A percentile compares a stretch with the other conserved stretches of the same genome.
phyloP scores from a whole-genome alignment of 2,329 filamentous ascomycete genomes.

The Sclerotiophoma versabilis region DNA sequence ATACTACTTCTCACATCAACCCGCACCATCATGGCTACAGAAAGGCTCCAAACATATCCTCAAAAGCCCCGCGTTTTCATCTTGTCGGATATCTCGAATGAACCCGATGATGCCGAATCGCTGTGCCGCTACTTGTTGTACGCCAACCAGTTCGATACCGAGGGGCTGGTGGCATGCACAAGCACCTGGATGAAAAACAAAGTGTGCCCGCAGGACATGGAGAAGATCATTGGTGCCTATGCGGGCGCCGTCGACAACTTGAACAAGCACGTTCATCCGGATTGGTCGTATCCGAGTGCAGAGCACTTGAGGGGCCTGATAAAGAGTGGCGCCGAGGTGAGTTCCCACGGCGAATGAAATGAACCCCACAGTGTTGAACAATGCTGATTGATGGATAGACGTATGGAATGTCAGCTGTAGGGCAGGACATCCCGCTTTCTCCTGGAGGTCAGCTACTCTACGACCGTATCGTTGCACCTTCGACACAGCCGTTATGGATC shows the following conservation, averaged over 20 bases:
- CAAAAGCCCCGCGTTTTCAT: conserved; percentile 52
- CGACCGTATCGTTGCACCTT: conserved; percentile 48
- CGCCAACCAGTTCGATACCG: conserved; percentile 49
- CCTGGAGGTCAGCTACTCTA: conserved; percentile 57
- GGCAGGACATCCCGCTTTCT: conserved; percentile 46
- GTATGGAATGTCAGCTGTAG: conserved; percentile 49
- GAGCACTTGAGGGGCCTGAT: conserved; percentile 35
- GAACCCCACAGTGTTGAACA: no score
- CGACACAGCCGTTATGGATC: conserved; percentile 58
- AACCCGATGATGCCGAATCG: conserved; percentile 51
- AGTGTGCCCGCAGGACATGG: conserved; percentile 45
- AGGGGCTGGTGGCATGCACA: conserved; percentile 50
- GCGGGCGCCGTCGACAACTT: conserved; percentile 53
- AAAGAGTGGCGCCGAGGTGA: conserved; percentile 43
- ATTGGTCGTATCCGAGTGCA: conserved; percentile 41
- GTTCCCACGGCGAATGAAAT: background rate
- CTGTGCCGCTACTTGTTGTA: conserved; percentile 49
- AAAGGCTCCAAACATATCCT: conserved; percentile 35
- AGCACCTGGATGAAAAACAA: conserved; percentile 51
- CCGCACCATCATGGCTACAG: conserved; percentile 31
- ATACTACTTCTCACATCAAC: background rate
- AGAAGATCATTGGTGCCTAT: conserved; percentile 47
- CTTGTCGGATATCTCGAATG: conserved; percentile 50
- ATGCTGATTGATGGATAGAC: conserved; percentile 28
- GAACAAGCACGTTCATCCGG: conserved; percentile 55